Evolutionary conservation across 345 rosid species (phyloP), one percentile per base, ranked within the genome.

Genomic region (Trapa incisa): DNA sequence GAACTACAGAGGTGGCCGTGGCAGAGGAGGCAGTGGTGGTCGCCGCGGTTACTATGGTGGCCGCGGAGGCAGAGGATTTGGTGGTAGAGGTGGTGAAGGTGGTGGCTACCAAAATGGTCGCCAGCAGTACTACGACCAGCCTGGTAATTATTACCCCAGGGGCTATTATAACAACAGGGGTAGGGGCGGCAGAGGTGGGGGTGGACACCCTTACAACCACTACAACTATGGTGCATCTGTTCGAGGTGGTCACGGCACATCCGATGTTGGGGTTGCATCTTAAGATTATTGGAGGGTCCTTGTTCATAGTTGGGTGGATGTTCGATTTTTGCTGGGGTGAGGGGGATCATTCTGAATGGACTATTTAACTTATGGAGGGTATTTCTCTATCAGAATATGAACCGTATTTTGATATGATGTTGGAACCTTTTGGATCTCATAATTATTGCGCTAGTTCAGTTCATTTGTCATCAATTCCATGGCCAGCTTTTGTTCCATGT

Each of bases 11-110:
- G 89, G 87, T 41, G 85, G 86, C 67, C 81, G 86, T 29, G 73
- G 87, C 42, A 79, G 88, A 61, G 67, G 84, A 57, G 81, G 83
- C 38, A 83, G 89, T 74, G 86, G 16, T 2, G 65, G 89, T 35
- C 81, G 88, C 6, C 81, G 88, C 64, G 93, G 91, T 45, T 80
- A 85, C 65, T 71, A 81, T 60, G 89, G 84, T 74, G 96, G 89
- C 36, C 87, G 89, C 50, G 95, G 96, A 47, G 91, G 96, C 56
- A 70, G 81, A 47, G 72, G 81, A 37, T 80, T 83, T 39, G 80
- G 84, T 45, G 47, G 47, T 74, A 93, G 89, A 32, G 85, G 89
- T 54, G 95, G 96, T 47, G 80, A 88, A 38, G 89, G 96, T 56
- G 86, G 84, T 38, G 69, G 80, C 67, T 80, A 87, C 77, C 85